Evolutionary conservation across 257 asterid species (phyloP), one percentile per base, ranked within the genome.

Genomic region (Solanum acaule): DNA sequence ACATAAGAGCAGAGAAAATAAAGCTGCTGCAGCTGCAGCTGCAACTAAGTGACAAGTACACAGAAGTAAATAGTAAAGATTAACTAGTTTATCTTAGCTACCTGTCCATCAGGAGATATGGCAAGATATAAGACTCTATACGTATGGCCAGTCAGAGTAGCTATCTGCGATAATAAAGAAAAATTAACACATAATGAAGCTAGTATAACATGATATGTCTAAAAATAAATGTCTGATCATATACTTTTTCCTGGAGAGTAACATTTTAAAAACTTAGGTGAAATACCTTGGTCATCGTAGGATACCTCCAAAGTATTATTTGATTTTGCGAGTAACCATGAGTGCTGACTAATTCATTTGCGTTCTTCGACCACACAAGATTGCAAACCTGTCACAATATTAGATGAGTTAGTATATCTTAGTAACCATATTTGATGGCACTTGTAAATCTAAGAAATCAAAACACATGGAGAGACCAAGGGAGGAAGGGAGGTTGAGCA

Each of bases 61-160:
- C 10, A n/a, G 35, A 23, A 35, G 13, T 20, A 56, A 18, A 44
- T 22, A 68, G 83, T 42, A 16, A 6, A 29, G 34, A 42, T 72
- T n/a, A 29, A 27, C 34, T 6, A 33, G 76, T 35, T 84, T 70
- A 31, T 8, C 67, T 13, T 6, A 85, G 35, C 67, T 91, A 95
- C 99, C 98, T 97, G 98, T 91, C 99, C 99, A 91, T 97, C 98
- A 1, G 99, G 99, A 79, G 99, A 97, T 91, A 94, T 91, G 84
- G 98, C 98, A 84, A 97, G 98, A 92, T 95, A 97, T 70, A 97
- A 94, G 61, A 96, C 99, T 90, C 99, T 88, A 88, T 91, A 97
- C 7, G 98, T 93, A 90, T 97, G 99, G 72, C 98, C 99, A 6
- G 98, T 97, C 71, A 97, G 96, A 88, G 98, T 95, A 75, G 98